phyloP scores from a whole-genome alignment of 768 basidiomycete genomes.

The Calvatia gigantea region DNA sequence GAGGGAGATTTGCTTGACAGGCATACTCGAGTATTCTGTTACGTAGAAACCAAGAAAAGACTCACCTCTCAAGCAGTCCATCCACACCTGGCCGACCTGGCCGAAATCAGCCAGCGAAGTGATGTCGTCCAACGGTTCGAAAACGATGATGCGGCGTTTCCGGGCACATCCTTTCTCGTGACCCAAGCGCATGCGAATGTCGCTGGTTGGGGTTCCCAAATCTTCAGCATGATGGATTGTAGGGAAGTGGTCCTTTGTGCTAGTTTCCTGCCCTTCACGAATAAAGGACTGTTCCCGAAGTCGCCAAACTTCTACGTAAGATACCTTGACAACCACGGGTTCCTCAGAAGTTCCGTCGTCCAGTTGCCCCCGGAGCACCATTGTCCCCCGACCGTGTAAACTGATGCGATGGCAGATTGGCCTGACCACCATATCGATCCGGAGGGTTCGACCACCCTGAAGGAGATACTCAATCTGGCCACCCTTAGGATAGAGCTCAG shows the following conservation, averaged over 20 bases:
- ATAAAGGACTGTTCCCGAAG: not conserved
- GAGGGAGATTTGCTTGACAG: no score
- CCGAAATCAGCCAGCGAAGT: not conserved
- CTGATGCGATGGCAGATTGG: not conserved
- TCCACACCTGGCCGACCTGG: not conserved
- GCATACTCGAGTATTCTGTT: not conserved
- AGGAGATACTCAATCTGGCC: not conserved
- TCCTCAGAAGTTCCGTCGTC: not conserved
- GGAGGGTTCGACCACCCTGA: not conserved
- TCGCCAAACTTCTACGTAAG: not conserved
- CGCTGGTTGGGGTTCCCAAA: not conserved
- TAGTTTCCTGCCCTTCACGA: not conserved
- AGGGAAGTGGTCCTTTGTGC: not conserved
- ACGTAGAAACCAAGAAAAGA: not conserved
- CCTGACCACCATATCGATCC: not conserved
- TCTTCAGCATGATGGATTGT: not conserved
- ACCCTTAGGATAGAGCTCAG: not conserved
- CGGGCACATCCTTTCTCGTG: not conserved
- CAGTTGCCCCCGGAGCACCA: not conserved
- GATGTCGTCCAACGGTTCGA: not conserved
- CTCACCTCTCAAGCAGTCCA: not conserved
- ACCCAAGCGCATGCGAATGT: not conserved
- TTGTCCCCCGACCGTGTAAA: not conserved
- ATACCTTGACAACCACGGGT: not conserved
- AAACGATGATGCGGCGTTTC: not conserved